A percentile compares a stretch with the other conserved stretches of the same genome.
phyloP scores from a whole-genome alignment of 139 green algal species.

The Pycnococcus provasolii region DNA sequence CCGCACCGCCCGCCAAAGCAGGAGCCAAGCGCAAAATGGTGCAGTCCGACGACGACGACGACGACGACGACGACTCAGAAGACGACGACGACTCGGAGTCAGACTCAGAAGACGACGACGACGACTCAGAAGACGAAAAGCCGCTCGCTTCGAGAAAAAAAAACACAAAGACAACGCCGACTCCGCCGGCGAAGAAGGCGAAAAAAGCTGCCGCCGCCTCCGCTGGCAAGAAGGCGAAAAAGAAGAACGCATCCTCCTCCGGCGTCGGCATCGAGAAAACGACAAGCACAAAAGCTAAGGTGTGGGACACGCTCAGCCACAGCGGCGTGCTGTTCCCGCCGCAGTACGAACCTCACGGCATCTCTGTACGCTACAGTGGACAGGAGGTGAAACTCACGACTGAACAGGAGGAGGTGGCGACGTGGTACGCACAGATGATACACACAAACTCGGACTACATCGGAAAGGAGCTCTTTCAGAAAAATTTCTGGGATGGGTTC shows the following conservation, averaged over 20 bases:
- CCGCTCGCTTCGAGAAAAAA: conserved; percentile 22
- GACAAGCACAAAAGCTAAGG: conserved; percentile 30
- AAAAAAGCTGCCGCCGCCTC: background rate
- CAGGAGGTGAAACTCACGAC: conserved; percentile 77
- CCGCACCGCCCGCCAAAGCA: too few relatives aligned
- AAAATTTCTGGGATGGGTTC: conserved; percentile 97
- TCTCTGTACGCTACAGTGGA: conserved; percentile 92
- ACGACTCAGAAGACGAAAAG: conserved; percentile 29
- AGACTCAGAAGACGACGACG: conserved; percentile 12
- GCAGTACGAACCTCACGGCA: conserved; percentile 72
- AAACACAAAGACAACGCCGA: conserved; percentile 14
- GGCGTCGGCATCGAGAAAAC: too few relatives aligned
- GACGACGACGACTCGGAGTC: conserved; percentile 19
- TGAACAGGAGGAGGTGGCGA: conserved; percentile 48
- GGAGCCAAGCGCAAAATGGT: too few relatives aligned
- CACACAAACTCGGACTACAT: conserved; percentile 76
- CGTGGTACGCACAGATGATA: conserved; percentile 1
- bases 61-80: background rate
- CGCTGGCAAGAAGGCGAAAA: conserved; percentile 17
- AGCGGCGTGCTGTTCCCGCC: conserved; percentile 91
- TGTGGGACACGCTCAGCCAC: conserved; percentile 83
- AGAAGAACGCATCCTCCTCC: conserved; percentile 7
- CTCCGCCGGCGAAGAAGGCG: background rate
- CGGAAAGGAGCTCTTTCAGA: conserved; percentile 71
- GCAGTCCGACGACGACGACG: too few relatives aligned